Conservation (phyloP, 2,329 filamentous ascomycete species). For the Colletotrichum viniferum region DNA sequence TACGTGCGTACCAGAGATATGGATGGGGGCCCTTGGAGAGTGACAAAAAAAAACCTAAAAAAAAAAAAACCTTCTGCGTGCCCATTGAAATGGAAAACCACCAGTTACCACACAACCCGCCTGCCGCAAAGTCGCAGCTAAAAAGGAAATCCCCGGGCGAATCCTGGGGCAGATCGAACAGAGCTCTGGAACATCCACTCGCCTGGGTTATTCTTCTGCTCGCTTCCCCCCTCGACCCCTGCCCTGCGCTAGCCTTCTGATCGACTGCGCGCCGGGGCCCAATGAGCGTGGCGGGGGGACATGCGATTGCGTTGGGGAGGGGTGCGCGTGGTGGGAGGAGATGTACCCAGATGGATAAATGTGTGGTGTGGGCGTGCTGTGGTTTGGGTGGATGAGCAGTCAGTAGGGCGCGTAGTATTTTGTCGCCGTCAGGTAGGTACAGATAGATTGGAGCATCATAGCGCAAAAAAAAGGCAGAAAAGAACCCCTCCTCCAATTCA, state of each 20-base stretch:
- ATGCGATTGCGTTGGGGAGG: neutral
- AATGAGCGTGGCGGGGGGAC: neutral
- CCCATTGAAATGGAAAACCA: neutral
- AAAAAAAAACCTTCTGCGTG: neutral
- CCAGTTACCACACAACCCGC: neutral
- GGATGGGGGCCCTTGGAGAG: neutral
- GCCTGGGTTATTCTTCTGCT: slow-evolving; percentile 16
- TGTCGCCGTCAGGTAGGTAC: neutral
- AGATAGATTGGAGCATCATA: slow-evolving; percentile 5
- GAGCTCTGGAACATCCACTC: slow-evolving; percentile 15
- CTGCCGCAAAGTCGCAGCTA: neutral
- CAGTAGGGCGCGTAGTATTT: neutral
- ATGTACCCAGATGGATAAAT: neutral
- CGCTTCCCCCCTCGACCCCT: slow-evolving; percentile 2
- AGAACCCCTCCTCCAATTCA: neutral
- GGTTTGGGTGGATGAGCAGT: neutral
- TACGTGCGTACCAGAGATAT: neutral
- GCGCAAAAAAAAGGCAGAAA: neutral
- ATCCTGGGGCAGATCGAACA: slow-evolving; percentile 24
- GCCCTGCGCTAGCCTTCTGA: slow-evolving; percentile 13
- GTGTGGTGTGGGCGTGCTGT: neutral
- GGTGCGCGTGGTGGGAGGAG: neutral
- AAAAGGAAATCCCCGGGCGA: slow-evolving; percentile 3
- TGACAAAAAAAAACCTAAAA: neutral
- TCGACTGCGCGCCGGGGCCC: slow-evolving; percentile 13